Evolutionary conservation across 2,329 filamentous ascomycete species (phyloP).

Genomic region (Neonectria sp.): DNA sequence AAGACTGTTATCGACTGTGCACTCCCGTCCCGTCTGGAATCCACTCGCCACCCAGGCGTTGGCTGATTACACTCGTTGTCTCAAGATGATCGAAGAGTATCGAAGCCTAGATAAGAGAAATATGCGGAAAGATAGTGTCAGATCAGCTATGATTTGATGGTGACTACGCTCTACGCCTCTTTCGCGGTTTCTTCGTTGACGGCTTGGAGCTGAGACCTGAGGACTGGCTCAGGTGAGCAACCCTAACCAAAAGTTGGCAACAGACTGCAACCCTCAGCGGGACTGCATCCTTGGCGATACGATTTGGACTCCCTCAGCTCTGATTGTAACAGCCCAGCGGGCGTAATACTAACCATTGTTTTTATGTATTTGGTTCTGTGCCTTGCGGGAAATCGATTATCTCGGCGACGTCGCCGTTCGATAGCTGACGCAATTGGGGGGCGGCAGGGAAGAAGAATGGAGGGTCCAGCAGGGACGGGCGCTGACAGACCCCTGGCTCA

Average conservation of each 20-base stretch:
- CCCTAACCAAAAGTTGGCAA: neutral
- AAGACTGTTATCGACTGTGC: slow-evolving; percentile 1
- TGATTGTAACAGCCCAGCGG: slow-evolving; percentile 8
- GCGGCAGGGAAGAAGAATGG: neutral
- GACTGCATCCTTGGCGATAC: slow-evolving; percentile 20
- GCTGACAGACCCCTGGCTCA: neutral
- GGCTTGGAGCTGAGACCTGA: slow-evolving; percentile 1
- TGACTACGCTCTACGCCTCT: slow-evolving; percentile 8
- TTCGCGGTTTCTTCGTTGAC: slow-evolving; percentile 9
- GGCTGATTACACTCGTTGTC: slow-evolving; percentile 20
- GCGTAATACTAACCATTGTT: slow-evolving; percentile 23
- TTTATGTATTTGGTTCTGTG: neutral
- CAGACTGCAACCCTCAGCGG: neutral
- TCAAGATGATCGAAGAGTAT: slow-evolving; percentile 15
- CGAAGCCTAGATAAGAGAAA: slow-evolving; percentile 21
- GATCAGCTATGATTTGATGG: neutral
- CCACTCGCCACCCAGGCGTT: slow-evolving; percentile 29
- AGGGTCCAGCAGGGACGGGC: neutral
- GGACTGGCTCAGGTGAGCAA: neutral
- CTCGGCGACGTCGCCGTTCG: slow-evolving; percentile 25
- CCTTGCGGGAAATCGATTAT: slow-evolving; percentile 16
- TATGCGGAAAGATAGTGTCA: slow-evolving; percentile 3
- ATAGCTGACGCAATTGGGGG: slow-evolving; percentile 42
- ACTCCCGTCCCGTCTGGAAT: slow-evolving; percentile 7
- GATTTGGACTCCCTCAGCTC: slow-evolving; percentile 9